Evolutionary conservation across 148 eudicot genomes (phyloP), one percentile per base, ranked within the genome.

Genomic region (Diospyros kaki): DNA sequence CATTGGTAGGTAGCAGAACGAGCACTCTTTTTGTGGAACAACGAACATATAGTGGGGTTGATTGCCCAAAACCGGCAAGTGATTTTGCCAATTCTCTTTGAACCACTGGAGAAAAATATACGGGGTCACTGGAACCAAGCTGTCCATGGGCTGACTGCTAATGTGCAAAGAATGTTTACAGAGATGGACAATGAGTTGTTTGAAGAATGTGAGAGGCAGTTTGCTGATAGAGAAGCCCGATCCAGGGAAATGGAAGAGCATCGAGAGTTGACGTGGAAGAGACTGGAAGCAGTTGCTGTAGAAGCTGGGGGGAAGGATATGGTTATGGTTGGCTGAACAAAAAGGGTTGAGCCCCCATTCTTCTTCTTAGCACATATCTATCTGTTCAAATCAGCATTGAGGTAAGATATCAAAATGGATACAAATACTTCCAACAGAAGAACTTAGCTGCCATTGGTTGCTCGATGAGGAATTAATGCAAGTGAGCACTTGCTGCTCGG

Each of bases 11-110:
- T 86, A 43, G 89, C 89, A 17, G 89, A 86, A 77, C 73, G 89
- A 56, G 89, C 89, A 44, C 81, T 86, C 58, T 86, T 86, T 76
- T 81, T 75, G 79, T 86, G 88, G 88, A 86, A 83, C 81, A 86
- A 86, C 42, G 89, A 86, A 68, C 89, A 86, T 74, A 64, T 83
- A 53, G 86, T 86, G 17, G 80, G 45, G 64, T 60, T 86, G 73
- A 86, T 86, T 76, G 84, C 83, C 15, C 79, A 81, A 64, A 81
- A 86, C 68, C 78, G 84, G 42, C 59, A 75, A 50, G 86, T 83
- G 58, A 79, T 86, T 13, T 65, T 86, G 74, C 89, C 89, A 9
- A 80, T 83, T 77, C 74, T 83, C 62, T 86, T 81, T 40, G 81
- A 77, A 68, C 71, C 89, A 43, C 61, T 86, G 13, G 89, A 86